Conservation (phyloP, 805 yeast genomes). For the Tetrapisispora nanseiensis region DNA sequence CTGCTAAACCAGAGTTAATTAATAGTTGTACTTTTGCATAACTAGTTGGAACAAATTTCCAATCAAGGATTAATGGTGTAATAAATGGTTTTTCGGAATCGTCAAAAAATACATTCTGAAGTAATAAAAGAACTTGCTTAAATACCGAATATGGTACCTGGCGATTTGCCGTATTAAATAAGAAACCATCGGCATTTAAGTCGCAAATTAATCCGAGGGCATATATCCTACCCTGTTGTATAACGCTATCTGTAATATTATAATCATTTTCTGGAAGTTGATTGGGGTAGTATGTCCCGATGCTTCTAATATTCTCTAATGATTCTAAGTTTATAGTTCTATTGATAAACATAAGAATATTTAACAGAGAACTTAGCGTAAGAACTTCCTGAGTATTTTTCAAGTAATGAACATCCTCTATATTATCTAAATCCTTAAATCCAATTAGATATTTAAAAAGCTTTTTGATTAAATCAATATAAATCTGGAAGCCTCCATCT, state of each 20-base stretch:
- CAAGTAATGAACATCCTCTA: conserved; percentile 31
- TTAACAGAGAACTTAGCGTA: conserved; percentile 33
- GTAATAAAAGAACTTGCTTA: conserved; percentile 37
- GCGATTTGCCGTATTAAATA: conserved; percentile 20
- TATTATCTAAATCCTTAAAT: conserved; percentile 19
- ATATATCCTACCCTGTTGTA: conserved; percentile 16
- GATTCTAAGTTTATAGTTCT: conserved; percentile 34
- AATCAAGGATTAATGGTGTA: conserved; percentile 16
- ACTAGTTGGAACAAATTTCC: conserved; percentile 25
- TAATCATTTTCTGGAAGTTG: conserved; percentile 12
- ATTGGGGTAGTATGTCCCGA: conserved; percentile 17
- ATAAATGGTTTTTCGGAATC: conserved; percentile 12
- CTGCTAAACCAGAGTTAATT: conserved; percentile 22
- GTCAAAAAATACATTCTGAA: conserved; percentile 36
- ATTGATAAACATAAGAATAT: conserved; percentile 37
- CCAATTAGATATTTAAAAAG: conserved; percentile 19
- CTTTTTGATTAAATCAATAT: conserved; percentile 12
- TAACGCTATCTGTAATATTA: conserved; percentile 16
- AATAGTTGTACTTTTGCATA: conserved; percentile 17
- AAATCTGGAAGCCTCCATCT: conserved; percentile 35
- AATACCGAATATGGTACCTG: conserved; percentile 33
- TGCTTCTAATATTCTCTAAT: conserved; percentile 22
- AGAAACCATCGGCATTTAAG: conserved; percentile 11
- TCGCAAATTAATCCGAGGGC: conserved; percentile 17
- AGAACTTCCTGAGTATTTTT: conserved; percentile 32